Evolutionary conservation across 768 basidiomycete species (phyloP).

Genomic region (Termitomyces bulborhizus): DNA sequence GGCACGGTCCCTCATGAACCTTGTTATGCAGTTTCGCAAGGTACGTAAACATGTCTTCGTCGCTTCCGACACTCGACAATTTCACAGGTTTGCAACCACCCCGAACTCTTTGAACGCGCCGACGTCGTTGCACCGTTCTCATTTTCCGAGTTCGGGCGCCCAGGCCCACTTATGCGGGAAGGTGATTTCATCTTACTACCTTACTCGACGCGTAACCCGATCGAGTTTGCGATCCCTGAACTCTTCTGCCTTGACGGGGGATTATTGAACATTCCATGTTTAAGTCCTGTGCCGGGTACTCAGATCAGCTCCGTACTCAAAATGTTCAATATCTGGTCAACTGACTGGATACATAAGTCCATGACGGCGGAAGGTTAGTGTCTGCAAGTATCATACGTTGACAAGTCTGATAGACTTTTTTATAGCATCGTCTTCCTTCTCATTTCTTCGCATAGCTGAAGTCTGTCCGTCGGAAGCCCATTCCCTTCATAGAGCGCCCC

Average conservation of each 20-base stretch:
- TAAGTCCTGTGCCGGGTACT: slow-evolving; percentile 38
- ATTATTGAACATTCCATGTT: slow-evolving; percentile 56
- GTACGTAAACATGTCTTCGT: slow-evolving; percentile 28
- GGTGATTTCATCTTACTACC: slow-evolving; percentile 78
- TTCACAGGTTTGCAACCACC: slow-evolving; percentile 89
- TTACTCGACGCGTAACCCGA: slow-evolving; percentile 86
- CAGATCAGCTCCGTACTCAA: slow-evolving; percentile 54
- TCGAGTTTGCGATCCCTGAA: slow-evolving; percentile 70
- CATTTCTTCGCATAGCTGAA: slow-evolving; percentile 71
- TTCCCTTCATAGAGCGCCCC: slow-evolving; percentile 49
- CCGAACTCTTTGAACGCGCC: slow-evolving; percentile 94
- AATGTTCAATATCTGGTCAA: slow-evolving; percentile 87
- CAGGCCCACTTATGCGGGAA: slow-evolving; percentile 80
- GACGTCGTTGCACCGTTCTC: slow-evolving; percentile 93
- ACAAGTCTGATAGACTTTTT: background rate
- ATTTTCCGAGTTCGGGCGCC: slow-evolving; percentile 75
- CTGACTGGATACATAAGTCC: slow-evolving; percentile 73
- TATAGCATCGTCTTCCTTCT: slow-evolving; percentile 51
- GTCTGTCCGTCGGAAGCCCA: slow-evolving; percentile 62
- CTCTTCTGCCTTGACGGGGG: slow-evolving; percentile 77
- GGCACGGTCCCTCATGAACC: slow-evolving; percentile 93
- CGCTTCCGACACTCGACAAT: background rate
- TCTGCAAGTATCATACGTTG: background rate
- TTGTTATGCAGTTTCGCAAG: slow-evolving; percentile 99
- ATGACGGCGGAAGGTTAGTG: slow-evolving; percentile 56